Percentiles rank a stretch among this genome's conserved stretches.
phyloP scores from a whole-genome alignment of 2,329 filamentous ascomycete species.

The Botrytis squamosa region DNA sequence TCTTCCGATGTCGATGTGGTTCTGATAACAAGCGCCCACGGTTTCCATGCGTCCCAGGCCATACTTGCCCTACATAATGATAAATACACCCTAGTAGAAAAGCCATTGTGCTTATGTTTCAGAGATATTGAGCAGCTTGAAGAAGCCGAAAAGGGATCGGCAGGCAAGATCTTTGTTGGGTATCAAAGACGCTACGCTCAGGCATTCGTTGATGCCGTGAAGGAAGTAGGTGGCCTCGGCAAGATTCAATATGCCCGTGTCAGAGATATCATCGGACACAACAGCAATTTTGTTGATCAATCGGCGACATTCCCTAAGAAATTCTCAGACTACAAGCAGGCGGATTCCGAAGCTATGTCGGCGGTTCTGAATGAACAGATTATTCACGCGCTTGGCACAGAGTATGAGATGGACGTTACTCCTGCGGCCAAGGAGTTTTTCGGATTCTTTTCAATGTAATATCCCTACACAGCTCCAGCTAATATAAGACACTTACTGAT shows the following conservation, averaged over 20 bases:
- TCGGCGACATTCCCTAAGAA: slow-evolving; percentile 49
- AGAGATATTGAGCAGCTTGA: slow-evolving; percentile 48
- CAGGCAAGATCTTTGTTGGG: slow-evolving; percentile 54
- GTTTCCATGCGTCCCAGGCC: slow-evolving; percentile 53
- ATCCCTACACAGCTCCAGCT: background rate
- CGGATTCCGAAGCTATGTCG: slow-evolving; percentile 28
- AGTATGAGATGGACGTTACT: slow-evolving; percentile 42
- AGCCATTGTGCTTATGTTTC: slow-evolving; percentile 53
- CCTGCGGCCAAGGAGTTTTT: slow-evolving; percentile 14
- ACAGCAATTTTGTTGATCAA: slow-evolving; percentile 48
- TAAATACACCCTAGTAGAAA: slow-evolving; percentile 60
- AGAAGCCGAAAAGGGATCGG: slow-evolving; percentile 47
- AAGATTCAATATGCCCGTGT: slow-evolving; percentile 56
- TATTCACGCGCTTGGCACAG: slow-evolving; percentile 80
- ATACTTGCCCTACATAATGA: slow-evolving; percentile 51
- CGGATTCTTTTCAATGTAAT: slow-evolving; percentile 15
- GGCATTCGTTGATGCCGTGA: slow-evolving; percentile 52
- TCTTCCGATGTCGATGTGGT: slow-evolving; percentile 38
- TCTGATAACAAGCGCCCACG: slow-evolving; percentile 52
- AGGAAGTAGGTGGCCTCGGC: slow-evolving; percentile 52
- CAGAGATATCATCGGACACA: slow-evolving; percentile 52
- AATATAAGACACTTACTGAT: background rate
- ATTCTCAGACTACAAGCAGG: slow-evolving; percentile 43
- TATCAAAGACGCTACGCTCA: slow-evolving; percentile 62
- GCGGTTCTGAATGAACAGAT: slow-evolving; percentile 85